These are phyloP conservation scores for Endocarpon pusillum DNA, from an alignment of 495 filamentous ascomycete genomes.

Conservation along the genomic window DNA sequence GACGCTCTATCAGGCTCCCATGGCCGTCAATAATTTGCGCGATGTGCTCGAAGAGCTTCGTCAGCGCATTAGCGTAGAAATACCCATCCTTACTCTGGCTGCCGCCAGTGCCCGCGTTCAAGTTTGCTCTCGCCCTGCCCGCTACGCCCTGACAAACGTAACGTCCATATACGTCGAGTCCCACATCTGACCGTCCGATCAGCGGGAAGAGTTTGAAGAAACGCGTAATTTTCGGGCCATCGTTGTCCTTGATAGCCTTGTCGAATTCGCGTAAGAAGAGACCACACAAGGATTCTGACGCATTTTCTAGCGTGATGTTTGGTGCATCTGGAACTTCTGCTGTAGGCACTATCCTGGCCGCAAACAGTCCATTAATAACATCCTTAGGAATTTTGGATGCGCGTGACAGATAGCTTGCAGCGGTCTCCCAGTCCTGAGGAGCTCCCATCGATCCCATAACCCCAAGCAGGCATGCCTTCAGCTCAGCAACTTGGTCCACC, in stretches of 20 bases:
- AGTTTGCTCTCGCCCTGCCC: constrained; percentile 56
- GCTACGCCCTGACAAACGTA: constrained; percentile 94
- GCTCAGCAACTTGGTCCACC: constrained; percentile 88
- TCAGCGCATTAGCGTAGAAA: constrained; percentile 84
- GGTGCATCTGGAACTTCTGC: constrained; percentile 90
- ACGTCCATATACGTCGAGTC: constrained; percentile 81
- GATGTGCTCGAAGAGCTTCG: constrained; percentile 90
- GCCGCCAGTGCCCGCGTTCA: constrained; percentile 43
- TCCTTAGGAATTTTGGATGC: constrained; percentile 62
- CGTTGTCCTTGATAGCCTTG: constrained; percentile 67
- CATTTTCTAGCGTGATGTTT: constrained; percentile 68
- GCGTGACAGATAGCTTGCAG: constrained; percentile 72
- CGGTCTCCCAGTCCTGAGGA: constrained; percentile 95
- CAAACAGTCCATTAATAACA: constrained; percentile 73
- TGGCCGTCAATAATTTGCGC: constrained; percentile 90
- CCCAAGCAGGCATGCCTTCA: constrained; percentile 91
- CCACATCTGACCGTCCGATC: constrained; percentile 77
- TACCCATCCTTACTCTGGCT: constrained; percentile 52
- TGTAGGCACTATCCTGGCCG: constrained; percentile 80
- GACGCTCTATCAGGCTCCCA: constrained; percentile 72
- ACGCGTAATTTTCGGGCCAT: constrained; percentile 74
- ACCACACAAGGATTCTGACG: constrained; percentile 70
- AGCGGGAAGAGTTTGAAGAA: constrained; percentile 98
- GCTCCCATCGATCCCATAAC: constrained; percentile 92
- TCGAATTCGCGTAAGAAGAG: constrained; percentile 91